Conservation (phyloP, 176 grass and related monocot species). For the Tuctoria greenei region DNA sequence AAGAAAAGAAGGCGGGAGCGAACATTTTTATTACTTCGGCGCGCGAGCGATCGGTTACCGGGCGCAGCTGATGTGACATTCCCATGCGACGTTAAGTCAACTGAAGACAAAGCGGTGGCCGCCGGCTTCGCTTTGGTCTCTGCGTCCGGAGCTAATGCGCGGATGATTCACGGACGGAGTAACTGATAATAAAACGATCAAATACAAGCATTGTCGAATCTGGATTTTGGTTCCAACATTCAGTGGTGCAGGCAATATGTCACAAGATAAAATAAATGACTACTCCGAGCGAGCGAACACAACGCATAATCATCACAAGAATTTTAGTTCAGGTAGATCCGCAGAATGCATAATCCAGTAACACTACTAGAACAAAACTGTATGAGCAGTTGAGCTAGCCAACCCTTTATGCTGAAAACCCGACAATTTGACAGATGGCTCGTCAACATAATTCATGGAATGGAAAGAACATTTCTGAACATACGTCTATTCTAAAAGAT, state of each 20-base stretch:
- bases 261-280: background rate
- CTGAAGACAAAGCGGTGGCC: no score
- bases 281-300: no score
- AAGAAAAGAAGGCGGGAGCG: no score
- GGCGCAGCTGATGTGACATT: no score
- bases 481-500: slow-evolving; percentile 21
- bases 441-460: slow-evolving; percentile 16
- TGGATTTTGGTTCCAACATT: background rate
- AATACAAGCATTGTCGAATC: background rate
- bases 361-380: background rate
- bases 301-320: background rate
- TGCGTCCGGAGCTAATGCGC: no score
- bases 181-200: background rate
- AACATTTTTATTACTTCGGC: no score
- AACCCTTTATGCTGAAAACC: background rate
- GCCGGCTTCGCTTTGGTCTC: no score
- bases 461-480: background rate
- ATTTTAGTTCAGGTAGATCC: background rate
- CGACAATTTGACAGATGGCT: background rate
- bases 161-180: no score
- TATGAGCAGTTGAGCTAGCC: slow-evolving; percentile 18
- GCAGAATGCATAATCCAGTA: background rate
- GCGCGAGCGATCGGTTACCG: no score
- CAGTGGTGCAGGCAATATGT: no score
- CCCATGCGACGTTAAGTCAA: no score